Conservation (phyloP, 805 yeast species). For the Priceomyces haplophilus region DNA sequence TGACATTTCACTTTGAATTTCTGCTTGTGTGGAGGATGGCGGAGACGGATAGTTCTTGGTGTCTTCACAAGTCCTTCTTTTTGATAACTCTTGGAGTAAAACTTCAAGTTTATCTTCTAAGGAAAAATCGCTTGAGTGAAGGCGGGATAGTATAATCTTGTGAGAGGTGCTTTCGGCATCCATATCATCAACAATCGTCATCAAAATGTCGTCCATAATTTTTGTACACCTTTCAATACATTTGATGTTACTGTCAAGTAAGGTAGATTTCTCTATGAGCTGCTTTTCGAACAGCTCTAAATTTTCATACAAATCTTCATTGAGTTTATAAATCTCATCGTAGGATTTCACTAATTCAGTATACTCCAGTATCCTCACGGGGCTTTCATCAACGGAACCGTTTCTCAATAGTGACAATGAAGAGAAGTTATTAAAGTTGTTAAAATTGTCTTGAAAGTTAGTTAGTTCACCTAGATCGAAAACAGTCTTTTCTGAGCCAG, state of each 20-base stretch:
- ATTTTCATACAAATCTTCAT: slow-evolving; percentile 37
- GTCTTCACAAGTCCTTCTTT: slow-evolving; percentile 8
- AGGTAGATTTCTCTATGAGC: slow-evolving; percentile 26
- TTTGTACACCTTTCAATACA: slow-evolving; percentile 13
- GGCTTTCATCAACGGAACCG: slow-evolving; percentile 5
- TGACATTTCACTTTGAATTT: background rate
- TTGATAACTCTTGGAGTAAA: slow-evolving; percentile 8
- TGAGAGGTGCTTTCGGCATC: slow-evolving; percentile 15
- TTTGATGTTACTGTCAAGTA: slow-evolving; percentile 12
- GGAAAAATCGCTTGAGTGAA: slow-evolving; percentile 10
- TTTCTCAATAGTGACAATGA: slow-evolving; percentile 7
- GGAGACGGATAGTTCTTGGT: slow-evolving; percentile 11
- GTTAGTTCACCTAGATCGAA: slow-evolving; percentile 16
- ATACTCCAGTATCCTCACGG: slow-evolving; percentile 18
- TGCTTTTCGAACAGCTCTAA: slow-evolving; percentile 33
- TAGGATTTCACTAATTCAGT: slow-evolving; percentile 23
- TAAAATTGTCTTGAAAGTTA: slow-evolving; percentile 14
- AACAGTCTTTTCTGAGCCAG: background rate
- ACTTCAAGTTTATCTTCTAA: slow-evolving; percentile 1
- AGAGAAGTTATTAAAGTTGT: slow-evolving; percentile 8
- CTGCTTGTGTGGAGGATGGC: slow-evolving; percentile 10
- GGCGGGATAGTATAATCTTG: slow-evolving; percentile 15
- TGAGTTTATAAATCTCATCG: slow-evolving; percentile 33
- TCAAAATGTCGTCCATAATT: slow-evolving; percentile 20
- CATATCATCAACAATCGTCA: slow-evolving; percentile 13